Evolutionary conservation across 371 early-diverging fungal genomes (phyloP).

Genomic region (Umbelopsis sp.): DNA sequence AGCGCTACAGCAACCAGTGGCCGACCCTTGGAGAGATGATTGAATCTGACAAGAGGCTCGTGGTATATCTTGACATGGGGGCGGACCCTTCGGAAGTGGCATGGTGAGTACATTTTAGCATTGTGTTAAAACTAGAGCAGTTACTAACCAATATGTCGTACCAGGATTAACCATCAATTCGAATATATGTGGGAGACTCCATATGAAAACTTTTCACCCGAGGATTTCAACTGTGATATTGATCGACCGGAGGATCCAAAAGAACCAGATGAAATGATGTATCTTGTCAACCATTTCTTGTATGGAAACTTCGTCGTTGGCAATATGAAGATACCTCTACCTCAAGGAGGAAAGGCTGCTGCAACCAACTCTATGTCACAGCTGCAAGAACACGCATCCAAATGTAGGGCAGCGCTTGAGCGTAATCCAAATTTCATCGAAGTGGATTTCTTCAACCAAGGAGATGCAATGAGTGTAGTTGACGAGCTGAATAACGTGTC

Average conservation of each 20-base stretch:
- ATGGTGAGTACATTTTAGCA: slow-evolving; percentile 44
- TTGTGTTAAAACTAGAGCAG: neutral
- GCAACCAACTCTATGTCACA: slow-evolving; percentile 38
- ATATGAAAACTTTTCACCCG: slow-evolving; percentile 35
- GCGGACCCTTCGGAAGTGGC: slow-evolving; percentile 53
- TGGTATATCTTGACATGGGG: slow-evolving; percentile 66
- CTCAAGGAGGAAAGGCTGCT: slow-evolving; percentile 40
- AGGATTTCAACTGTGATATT: slow-evolving; percentile 49
- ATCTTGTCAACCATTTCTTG: slow-evolving; percentile 63
- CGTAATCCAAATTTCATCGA: slow-evolving; percentile 69
- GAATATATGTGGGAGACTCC: slow-evolving; percentile 60
- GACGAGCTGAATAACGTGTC: slow-evolving; percentile 61
- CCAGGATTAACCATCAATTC: slow-evolving; percentile 49
- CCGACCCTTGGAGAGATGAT: slow-evolving; percentile 74
- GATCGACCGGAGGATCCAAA: slow-evolving; percentile 48
- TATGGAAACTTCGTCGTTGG: slow-evolving; percentile 41
- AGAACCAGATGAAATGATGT: slow-evolving; percentile 39
- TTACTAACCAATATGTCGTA: slow-evolving; percentile 26
- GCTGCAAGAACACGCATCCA: slow-evolving; percentile 37
- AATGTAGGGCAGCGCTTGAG: slow-evolving; percentile 39
- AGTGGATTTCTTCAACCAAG: slow-evolving; percentile 75
- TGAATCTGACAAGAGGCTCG: slow-evolving; percentile 55
- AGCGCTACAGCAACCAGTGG: slow-evolving; percentile 45
- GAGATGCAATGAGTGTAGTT: slow-evolving; percentile 44
- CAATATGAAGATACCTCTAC: slow-evolving; percentile 31